These are phyloP conservation scores for Clitopilus passeckerianus DNA, from an alignment of 768 basidiomycete species.

Conservation along the genomic window DNA sequence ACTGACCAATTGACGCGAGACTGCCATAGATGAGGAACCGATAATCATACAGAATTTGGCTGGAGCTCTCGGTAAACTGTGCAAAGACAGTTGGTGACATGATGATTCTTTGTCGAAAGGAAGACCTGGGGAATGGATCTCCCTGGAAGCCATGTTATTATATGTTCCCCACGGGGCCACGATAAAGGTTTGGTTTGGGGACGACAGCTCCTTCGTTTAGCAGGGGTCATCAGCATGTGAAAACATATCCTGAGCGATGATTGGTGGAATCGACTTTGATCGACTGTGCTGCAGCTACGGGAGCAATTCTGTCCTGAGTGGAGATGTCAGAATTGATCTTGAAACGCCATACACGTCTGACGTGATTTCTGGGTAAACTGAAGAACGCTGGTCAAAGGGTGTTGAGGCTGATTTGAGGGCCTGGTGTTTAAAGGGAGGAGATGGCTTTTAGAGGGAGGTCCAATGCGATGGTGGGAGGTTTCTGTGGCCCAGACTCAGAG, in stretches of 20 bases:
- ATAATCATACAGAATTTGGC: not conserved
- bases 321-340: not conserved
- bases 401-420: not conserved
- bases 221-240: not conserved
- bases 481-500: no score
- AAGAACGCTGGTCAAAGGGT: not conserved
- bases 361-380: not conserved
- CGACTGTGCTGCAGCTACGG: not conserved
- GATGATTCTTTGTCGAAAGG: not conserved
- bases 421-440: not conserved
- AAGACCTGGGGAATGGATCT: not conserved
- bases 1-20: not conserved
- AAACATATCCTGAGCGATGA: not conserved
- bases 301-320: not conserved
- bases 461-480: no score
- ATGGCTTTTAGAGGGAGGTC: no score
- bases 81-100: not conserved
- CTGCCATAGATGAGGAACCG: not conserved
- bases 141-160: not conserved
- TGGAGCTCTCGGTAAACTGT: not conserved
- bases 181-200: not conserved
- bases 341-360: not conserved
- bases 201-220: not conserved
- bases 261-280: conserved; percentile 1
- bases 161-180: not conserved